Percentiles rank a stretch among this genome's conserved stretches.
Conservation (phyloP, 768 basidiomycete genomes). For the Rickenella mellea region DNA sequence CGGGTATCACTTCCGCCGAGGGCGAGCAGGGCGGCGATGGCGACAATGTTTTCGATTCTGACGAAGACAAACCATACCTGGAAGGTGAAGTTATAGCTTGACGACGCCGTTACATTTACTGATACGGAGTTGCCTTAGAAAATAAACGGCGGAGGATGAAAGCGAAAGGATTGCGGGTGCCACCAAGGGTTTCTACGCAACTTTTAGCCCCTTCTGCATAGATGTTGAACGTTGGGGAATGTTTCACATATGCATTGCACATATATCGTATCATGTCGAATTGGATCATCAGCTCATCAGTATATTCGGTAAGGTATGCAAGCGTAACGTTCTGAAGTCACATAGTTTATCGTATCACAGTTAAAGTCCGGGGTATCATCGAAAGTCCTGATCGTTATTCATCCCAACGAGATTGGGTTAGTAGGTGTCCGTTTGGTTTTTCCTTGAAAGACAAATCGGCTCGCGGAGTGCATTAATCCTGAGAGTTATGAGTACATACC, state of each 20-base stretch:
- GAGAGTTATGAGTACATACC: not conserved
- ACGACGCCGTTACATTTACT: slow-evolving; percentile 7
- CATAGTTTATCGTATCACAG: too few species aligned
- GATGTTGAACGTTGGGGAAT: slow-evolving; percentile 4
- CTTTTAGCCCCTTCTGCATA: slow-evolving; percentile 17
- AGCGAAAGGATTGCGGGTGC: slow-evolving; percentile 62
- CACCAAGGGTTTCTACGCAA: slow-evolving; percentile 34
- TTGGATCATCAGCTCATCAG: too few species aligned
- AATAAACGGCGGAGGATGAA: slow-evolving; percentile 69
- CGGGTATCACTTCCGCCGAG: too few species aligned
- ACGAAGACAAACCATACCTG: slow-evolving; percentile 69
- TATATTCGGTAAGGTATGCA: too few species aligned
- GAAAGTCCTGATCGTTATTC: too few species aligned
- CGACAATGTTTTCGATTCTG: slow-evolving; percentile 49
- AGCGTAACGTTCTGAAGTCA: too few species aligned
- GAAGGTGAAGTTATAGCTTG: slow-evolving; percentile 46
- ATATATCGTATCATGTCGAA: not conserved
- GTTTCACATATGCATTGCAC: not conserved
- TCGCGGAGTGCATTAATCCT: too few species aligned
- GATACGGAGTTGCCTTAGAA: slow-evolving; percentile 30
- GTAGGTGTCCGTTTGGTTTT: too few species aligned
- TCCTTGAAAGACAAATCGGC: too few species aligned
- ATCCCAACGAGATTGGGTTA: too few species aligned
- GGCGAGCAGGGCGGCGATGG: slow-evolving; percentile 18
- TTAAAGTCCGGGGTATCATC: too few species aligned